Conservation (phyloP, 1,284 basidiomycete species). For the Tilletia walkeri region DNA sequence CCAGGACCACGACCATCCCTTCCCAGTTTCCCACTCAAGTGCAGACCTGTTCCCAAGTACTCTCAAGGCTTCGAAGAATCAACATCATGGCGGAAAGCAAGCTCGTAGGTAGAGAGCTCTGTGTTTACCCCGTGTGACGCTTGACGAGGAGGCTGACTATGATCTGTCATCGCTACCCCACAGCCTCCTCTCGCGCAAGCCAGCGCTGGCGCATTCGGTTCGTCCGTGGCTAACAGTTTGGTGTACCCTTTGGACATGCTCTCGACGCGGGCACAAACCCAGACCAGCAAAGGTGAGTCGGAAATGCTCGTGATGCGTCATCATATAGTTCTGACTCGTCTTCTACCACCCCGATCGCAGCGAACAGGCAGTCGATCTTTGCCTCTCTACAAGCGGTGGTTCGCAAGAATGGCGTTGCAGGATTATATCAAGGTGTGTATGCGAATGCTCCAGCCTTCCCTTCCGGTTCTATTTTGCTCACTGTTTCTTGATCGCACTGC, state of each 20-base stretch:
- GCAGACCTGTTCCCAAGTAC: too few relatives aligned
- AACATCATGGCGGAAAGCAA: slow-evolving; percentile 32
- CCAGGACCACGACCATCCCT: neutral
- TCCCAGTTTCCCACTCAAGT: neutral
- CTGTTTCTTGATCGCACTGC: neutral
- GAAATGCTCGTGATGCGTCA: too few relatives aligned
- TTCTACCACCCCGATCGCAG: neutral
- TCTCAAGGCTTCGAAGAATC: neutral
- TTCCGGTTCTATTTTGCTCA: neutral
- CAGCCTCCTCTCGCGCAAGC: slow-evolving; percentile 59
- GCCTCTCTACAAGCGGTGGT: slow-evolving; percentile 38
- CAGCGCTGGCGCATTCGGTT: slow-evolving; percentile 57
- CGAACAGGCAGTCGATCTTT: slow-evolving; percentile 23
- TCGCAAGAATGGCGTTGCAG: slow-evolving; percentile 33
- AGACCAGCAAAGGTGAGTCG: slow-evolving; percentile 19
- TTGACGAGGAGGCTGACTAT: neutral
- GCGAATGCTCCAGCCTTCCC: neutral
- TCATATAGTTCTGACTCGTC: too few relatives aligned
- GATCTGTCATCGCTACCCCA: neutral
- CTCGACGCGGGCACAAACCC: slow-evolving; percentile 57
- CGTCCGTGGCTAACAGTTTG: slow-evolving; percentile 57
- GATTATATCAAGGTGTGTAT: slow-evolving; percentile 42
- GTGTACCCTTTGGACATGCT: slow-evolving; percentile 60
- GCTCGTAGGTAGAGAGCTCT: slow-evolving; percentile 21
- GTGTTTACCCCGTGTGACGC: neutral